These are phyloP conservation scores for Metarhizium guizhouense DNA, from an alignment of 2,329 filamentous ascomycete species.

Conservation along the genomic window DNA sequence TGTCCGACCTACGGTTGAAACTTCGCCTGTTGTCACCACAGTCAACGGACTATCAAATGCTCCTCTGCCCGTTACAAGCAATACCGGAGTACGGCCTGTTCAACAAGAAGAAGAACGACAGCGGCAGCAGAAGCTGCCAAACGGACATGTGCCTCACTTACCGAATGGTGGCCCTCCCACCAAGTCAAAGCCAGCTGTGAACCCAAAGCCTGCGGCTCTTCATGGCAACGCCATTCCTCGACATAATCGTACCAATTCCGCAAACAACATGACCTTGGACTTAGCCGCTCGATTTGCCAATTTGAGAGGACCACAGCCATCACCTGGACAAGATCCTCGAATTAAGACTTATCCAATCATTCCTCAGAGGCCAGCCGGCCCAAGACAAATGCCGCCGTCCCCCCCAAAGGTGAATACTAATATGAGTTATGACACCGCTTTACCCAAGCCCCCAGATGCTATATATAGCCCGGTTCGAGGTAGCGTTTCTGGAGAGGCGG, in stretches of 20 bases:
- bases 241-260: constrained; percentile 16
- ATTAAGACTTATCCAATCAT: constrained; percentile 40
- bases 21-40: constrained; percentile 11
- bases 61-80: neutral
- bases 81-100: neutral
- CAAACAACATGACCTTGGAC: constrained; percentile 33
- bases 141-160: constrained; percentile 8
- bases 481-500: constrained; percentile 54
- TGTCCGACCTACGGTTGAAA: constrained; percentile 32
- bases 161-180: constrained; percentile 12
- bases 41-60: neutral
- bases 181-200: constrained; percentile 39
- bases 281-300: constrained; percentile 49
- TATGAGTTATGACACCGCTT: constrained; percentile 40
- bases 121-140: neutral
- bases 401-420: constrained; percentile 34
- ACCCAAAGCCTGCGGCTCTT: constrained; percentile 59
- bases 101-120: neutral
- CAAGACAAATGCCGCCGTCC: constrained; percentile 42
- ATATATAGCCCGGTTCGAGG: constrained; percentile 73
- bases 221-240: constrained; percentile 47
- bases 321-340: constrained; percentile 40
- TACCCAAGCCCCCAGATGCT: constrained; percentile 65
- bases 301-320: constrained; percentile 35
- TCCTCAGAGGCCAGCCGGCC: constrained; percentile 31